Percentiles rank a stretch among this genome's conserved stretches.
Conservation (phyloP, 495 filamentous ascomycete species). For the Penicillium alfredii region DNA sequence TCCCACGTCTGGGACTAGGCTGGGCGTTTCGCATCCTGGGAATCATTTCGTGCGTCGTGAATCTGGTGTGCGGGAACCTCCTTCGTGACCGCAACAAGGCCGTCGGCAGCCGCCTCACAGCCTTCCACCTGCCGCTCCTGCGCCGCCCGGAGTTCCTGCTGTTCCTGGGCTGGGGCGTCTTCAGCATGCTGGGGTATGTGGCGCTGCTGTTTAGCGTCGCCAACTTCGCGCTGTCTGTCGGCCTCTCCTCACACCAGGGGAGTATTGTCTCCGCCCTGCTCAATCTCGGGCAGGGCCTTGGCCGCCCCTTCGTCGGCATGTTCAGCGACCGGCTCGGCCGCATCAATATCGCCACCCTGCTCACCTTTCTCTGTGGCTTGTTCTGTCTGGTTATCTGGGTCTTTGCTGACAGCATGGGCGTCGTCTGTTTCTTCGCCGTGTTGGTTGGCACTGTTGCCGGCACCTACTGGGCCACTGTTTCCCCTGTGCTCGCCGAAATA, state of each 20-base stretch:
- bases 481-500: constrained; percentile 71
- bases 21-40: constrained; percentile 75
- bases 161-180: constrained; percentile 60
- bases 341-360: constrained; percentile 63
- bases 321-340: constrained; percentile 66
- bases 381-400: constrained; percentile 70
- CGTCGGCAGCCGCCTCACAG: constrained; percentile 54
- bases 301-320: constrained; percentile 67
- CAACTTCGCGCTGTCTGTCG: constrained; percentile 62
- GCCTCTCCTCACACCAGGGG: constrained; percentile 60
- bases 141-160: constrained; percentile 56
- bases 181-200: constrained; percentile 70
- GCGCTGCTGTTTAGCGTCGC: constrained; percentile 72
- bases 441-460: constrained; percentile 66
- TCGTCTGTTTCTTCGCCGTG: constrained; percentile 65
- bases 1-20: constrained; percentile 53
- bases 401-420: constrained; percentile 57
- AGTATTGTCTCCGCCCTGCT: constrained; percentile 66
- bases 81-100: constrained; percentile 65
- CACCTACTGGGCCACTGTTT: constrained; percentile 64
- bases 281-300: constrained; percentile 64
- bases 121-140: constrained; percentile 60
- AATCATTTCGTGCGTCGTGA: constrained; percentile 59
- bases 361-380: constrained; percentile 59
- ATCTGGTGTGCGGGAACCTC: constrained; percentile 53